Percentiles rank a stretch among this genome's conserved stretches.
Conservation (phyloP, 2,329 filamentous ascomycete genomes). For the Ceratocystis harringtonii region DNA sequence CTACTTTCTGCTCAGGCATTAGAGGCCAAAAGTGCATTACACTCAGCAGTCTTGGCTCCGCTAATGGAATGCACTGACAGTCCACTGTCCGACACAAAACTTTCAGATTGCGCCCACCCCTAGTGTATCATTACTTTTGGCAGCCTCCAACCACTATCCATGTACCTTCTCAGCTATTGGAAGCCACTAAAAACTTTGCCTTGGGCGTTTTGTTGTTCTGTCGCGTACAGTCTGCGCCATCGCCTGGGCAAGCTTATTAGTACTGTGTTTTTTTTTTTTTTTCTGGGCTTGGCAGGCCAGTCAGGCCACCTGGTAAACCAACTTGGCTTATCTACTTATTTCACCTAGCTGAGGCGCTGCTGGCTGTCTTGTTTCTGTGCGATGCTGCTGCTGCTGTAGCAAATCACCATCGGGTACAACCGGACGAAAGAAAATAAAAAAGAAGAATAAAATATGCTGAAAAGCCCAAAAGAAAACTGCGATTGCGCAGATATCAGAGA, state of each 20-base stretch:
- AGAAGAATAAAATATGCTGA: not conserved
- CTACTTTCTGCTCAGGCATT: not conserved
- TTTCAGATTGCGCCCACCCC: not conserved
- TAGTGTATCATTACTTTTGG: slow-evolving; percentile 12
- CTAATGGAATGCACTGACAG: not conserved
- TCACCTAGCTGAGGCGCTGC: no score
- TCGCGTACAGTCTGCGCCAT: slow-evolving; percentile 12
- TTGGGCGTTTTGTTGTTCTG: slow-evolving; percentile 9
- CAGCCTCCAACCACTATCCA: not conserved
- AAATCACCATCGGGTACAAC: not conserved
- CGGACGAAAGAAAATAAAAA: not conserved
- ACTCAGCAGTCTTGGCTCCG: not conserved
- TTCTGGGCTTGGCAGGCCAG: not conserved
- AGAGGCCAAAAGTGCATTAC: slow-evolving; percentile 9
- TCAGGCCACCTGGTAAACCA: not conserved
- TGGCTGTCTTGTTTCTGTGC: not conserved
- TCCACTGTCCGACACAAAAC: not conserved
- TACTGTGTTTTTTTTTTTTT: not conserved
- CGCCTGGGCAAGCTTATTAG: not conserved
- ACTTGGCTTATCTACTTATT: not conserved
- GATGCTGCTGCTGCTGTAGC: not conserved
- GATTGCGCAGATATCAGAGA: no score
- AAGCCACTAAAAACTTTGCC: slow-evolving; percentile 10
- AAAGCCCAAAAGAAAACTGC: no score
- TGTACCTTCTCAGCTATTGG: not conserved